These are phyloP conservation scores for Fusarium mangiferae DNA, from an alignment of 2,329 filamentous ascomycete genomes.

Conservation along the genomic window DNA sequence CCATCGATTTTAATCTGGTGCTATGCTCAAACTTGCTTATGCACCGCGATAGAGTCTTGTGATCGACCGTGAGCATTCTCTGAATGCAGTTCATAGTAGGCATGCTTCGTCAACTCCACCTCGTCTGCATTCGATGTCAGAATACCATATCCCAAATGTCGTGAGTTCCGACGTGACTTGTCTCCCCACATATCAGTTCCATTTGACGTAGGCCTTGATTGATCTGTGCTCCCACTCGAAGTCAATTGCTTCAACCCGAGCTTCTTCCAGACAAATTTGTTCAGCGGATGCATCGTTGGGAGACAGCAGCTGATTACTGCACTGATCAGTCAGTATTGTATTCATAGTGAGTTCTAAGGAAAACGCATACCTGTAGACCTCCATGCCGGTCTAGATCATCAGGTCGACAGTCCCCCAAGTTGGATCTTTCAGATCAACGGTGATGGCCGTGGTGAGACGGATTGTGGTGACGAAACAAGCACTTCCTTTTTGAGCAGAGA, in stretches of 20 bases:
- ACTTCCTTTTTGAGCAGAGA: rapidly evolving
- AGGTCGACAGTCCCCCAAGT: constrained; percentile 5
- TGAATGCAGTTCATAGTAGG: neutral
- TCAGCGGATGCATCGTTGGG: neutral
- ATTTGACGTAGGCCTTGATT: neutral
- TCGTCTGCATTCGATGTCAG: neutral
- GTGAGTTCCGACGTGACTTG: neutral
- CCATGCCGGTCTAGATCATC: constrained; percentile 5
- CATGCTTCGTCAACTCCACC: neutral
- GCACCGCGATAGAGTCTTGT: neutral
- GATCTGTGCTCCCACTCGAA: neutral
- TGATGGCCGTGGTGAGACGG: neutral
- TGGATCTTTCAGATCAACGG: neutral
- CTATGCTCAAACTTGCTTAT: neutral
- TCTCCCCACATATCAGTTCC: neutral
- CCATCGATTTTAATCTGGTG: rapidly evolving
- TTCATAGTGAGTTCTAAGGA: rapidly evolving
- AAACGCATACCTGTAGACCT: neutral
- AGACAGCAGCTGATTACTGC: constrained; percentile 5
- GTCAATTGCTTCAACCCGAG: neutral
- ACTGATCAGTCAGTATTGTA: neutral
- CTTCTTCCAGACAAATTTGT: neutral
- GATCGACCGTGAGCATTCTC: neutral
- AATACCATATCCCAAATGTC: neutral
- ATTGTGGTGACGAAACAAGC: constrained; percentile 5